Conservation (phyloP, 371 early-diverging fungal genomes). For the Mucor racemosus region DNA sequence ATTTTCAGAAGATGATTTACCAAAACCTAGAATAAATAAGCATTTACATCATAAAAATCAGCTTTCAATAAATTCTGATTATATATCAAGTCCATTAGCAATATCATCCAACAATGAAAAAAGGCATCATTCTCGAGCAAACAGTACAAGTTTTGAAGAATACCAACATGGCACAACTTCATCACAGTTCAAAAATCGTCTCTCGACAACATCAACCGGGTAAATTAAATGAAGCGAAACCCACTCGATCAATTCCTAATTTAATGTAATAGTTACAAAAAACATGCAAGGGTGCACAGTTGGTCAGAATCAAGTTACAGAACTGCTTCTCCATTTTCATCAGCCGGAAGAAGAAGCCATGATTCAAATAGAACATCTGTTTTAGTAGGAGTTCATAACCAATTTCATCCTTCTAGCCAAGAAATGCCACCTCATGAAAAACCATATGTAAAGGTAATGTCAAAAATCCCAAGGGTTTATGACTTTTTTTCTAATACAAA, state of each 20-base stretch:
- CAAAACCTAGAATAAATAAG: background rate
- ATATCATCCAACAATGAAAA: background rate
- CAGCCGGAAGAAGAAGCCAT: conserved; percentile 3
- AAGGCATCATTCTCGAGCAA: conserved; percentile 1
- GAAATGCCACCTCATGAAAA: conserved; percentile 31
- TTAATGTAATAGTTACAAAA: background rate
- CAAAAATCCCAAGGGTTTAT: background rate
- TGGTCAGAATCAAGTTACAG: conserved; percentile 21
- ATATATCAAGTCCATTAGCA: conserved; percentile 1
- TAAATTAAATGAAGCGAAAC: background rate
- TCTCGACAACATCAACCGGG: background rate
- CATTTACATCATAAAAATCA: background rate
- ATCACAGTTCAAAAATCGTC: background rate
- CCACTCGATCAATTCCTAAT: background rate
- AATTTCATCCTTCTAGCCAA: conserved; percentile 13
- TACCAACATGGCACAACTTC: conserved; percentile 4
- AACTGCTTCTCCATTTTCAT: background rate
- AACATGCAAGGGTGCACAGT: conserved; percentile 20
- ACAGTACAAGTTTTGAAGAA: conserved; percentile 20
- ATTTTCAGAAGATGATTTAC: conserved; percentile 2
- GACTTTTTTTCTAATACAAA: no score
- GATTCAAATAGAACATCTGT: conserved; percentile 12
- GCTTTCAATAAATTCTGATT: conserved; percentile 1
- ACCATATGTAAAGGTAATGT: conserved; percentile 44
- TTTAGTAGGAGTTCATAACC: conserved; percentile 16